Base-by-base conservation (phyloP, 2,329 filamentous ascomycete species). In the Drechslera avenae region DNA sequence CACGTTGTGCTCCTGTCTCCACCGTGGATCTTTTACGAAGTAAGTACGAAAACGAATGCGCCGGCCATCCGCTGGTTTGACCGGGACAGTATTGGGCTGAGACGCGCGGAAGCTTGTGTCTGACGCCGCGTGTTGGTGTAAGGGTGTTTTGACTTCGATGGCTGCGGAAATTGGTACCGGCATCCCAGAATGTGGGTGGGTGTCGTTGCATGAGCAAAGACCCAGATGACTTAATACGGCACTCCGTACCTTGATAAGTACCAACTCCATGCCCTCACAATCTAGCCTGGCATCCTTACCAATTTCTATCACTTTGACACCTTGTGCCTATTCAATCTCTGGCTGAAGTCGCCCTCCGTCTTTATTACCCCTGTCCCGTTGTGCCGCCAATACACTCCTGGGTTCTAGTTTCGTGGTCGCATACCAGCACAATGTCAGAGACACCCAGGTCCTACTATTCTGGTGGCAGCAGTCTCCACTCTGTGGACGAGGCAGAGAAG, bases 401-500 rank as follows among this genome's bases (percentile, higher is more conserved):
- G 14, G 33, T 33, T 32, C 28, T 52, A 39, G 39, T 37, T 3
- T 42, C 18, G 39, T 26, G 19, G 42, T 50, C 39, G 14, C 36
- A 31, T 36, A 50, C 16, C 39, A 21, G n/a, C 53, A 65, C 50
- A 40, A 70, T 71, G 68, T 56, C 50, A 35, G 43, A 34, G 43
- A 52, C 57, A 54, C 54, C 62, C 35, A 48, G 56, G 46, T 58
- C 41, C 50, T 46, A 58, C 35, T 52, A 58, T 40, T 30, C 47
- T 34, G 52, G 42, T 46, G 36, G 46, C 16, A 49, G 47, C 21
- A 68, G 62, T 49, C 50, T 59, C 12, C 56, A 67, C 52, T 65
- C 66, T 13, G 39, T 70, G 21, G 61, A 67, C 40, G 65, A 69
- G 59, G 67, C 68, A 30, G 69, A 72, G 50, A 70, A 71, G 53